phyloP scores from a whole-genome alignment of 805 yeast genomes.

The Candida maesae region DNA sequence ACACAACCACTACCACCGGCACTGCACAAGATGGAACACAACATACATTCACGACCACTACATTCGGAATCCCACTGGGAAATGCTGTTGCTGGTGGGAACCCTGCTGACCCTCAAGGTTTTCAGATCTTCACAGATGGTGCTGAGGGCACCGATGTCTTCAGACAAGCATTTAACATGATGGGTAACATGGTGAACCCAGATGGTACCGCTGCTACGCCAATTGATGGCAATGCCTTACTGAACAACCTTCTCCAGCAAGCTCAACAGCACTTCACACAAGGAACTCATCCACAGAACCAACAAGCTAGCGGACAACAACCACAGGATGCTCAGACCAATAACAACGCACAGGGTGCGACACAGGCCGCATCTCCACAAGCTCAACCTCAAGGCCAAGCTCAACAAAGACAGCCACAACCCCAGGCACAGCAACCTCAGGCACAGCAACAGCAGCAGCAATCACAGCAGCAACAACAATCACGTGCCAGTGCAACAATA shows the following conservation, averaged over 20 bases:
- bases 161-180: constrained; percentile 11
- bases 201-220: neutral
- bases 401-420: too few relatives aligned
- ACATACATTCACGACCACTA: neutral
- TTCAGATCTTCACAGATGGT: constrained; percentile 8
- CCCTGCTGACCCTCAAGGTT: constrained; percentile 3
- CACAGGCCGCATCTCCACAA: neutral
- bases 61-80: neutral
- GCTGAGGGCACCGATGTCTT: constrained; percentile 8
- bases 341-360: neutral
- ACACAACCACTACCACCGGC: too few relatives aligned
- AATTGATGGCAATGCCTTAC: neutral
- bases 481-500: neutral
- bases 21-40: neutral
- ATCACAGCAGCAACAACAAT: neutral
- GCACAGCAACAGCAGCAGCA: too few relatives aligned
- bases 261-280: neutral
- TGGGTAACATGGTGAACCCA: constrained; percentile 6
- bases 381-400: too few relatives aligned
- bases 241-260: neutral
- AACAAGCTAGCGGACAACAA: neutral
- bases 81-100: neutral
- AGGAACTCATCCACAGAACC: neutral
- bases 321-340: neutral
- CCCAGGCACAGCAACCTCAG: too few relatives aligned